Evolutionary conservation across 2,329 filamentous ascomycete species (phyloP).

Genomic region (Colletotrichum lentis): DNA sequence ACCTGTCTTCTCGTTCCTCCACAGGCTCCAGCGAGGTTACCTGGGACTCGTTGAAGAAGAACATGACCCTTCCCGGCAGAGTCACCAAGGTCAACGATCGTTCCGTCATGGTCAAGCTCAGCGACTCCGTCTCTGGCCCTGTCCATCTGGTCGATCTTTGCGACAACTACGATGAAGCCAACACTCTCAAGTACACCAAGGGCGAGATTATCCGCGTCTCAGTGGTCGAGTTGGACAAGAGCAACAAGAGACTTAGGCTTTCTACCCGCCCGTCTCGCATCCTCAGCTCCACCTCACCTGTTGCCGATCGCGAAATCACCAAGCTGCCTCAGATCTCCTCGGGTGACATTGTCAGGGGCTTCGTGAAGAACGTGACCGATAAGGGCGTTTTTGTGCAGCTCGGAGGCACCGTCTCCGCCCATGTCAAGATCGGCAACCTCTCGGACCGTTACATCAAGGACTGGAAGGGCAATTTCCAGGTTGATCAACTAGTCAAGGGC

Average conservation of each 20-base stretch:
- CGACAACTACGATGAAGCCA: slow-evolving; percentile 85
- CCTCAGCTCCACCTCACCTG: slow-evolving; percentile 81
- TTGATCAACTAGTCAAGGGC: slow-evolving; percentile 90
- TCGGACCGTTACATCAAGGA: slow-evolving; percentile 93
- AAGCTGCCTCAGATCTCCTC: slow-evolving; percentile 74
- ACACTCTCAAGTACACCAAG: slow-evolving; percentile 77
- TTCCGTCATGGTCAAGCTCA: slow-evolving; percentile 85
- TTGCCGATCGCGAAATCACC: slow-evolving; percentile 82
- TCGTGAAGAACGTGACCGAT: slow-evolving; percentile 88
- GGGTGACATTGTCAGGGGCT: slow-evolving; percentile 86
- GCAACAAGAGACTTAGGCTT: slow-evolving; percentile 84
- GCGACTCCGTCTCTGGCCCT: slow-evolving; percentile 79
- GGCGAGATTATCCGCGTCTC: slow-evolving; percentile 90
- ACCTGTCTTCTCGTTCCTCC: slow-evolving; percentile 80
- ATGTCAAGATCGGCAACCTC: slow-evolving; percentile 86
- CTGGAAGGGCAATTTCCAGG: slow-evolving; percentile 88
- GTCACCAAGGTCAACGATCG: slow-evolving; percentile 87
- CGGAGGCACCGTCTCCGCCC: slow-evolving; percentile 80
- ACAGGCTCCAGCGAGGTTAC: slow-evolving; percentile 65
- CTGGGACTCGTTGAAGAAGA: slow-evolving; percentile 76
- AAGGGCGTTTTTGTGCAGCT: slow-evolving; percentile 89
- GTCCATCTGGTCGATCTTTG: slow-evolving; percentile 83
- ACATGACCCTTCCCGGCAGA: slow-evolving; percentile 82
- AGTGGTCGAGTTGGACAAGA: slow-evolving; percentile 78
- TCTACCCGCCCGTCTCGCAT: slow-evolving; percentile 89